Percentiles rank a stretch among this genome's conserved stretches.
Conservation (phyloP, 2,329 filamentous ascomycete species). For the Akanthomyces muscarius region DNA sequence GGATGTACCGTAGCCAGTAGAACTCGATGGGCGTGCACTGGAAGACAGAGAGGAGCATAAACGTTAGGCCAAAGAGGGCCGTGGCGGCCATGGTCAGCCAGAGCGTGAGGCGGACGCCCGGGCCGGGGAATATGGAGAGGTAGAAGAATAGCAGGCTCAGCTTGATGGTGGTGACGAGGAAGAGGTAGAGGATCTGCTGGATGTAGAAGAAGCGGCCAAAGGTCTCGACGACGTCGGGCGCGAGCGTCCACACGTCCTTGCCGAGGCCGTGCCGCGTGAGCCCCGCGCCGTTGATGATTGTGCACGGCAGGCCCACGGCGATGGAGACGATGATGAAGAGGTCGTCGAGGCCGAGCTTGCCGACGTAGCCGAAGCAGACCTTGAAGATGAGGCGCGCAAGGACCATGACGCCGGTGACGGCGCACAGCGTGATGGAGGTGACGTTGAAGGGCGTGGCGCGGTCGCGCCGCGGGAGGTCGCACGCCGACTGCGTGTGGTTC, state of each 20-base stretch:
- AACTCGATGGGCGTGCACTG: slow-evolving; percentile 49
- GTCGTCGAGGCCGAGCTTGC: slow-evolving; percentile 37
- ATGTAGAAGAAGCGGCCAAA: slow-evolving; percentile 43
- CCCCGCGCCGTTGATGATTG: slow-evolving; percentile 31
- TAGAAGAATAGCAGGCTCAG: slow-evolving; percentile 53
- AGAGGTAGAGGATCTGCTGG: slow-evolving; percentile 44
- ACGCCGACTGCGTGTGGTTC: slow-evolving; percentile 25
- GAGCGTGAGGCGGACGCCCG: slow-evolving; percentile 36
- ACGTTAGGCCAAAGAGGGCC: slow-evolving; percentile 37
- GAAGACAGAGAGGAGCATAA: slow-evolving; percentile 43
- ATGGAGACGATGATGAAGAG: slow-evolving; percentile 31
- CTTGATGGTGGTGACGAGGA: slow-evolving; percentile 44
- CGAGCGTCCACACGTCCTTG: slow-evolving; percentile 48
- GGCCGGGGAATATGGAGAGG: slow-evolving; percentile 48
- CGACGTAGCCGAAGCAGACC: slow-evolving; percentile 30
- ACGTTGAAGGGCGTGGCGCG: slow-evolving; percentile 32
- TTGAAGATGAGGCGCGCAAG: slow-evolving; percentile 38
- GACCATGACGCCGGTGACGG: slow-evolving; percentile 38
- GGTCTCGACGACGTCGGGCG: slow-evolving; percentile 36
- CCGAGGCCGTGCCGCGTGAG: slow-evolving; percentile 41
- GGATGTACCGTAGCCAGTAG: slow-evolving; percentile 52
- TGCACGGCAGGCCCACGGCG: slow-evolving; percentile 27
- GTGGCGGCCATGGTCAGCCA: slow-evolving; percentile 40
- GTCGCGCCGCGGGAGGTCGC: slow-evolving; percentile 27
- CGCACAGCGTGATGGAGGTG: slow-evolving; percentile 31